phyloP scores from a whole-genome alignment of 768 basidiomycete genomes.

The Leccinum imitatum region DNA sequence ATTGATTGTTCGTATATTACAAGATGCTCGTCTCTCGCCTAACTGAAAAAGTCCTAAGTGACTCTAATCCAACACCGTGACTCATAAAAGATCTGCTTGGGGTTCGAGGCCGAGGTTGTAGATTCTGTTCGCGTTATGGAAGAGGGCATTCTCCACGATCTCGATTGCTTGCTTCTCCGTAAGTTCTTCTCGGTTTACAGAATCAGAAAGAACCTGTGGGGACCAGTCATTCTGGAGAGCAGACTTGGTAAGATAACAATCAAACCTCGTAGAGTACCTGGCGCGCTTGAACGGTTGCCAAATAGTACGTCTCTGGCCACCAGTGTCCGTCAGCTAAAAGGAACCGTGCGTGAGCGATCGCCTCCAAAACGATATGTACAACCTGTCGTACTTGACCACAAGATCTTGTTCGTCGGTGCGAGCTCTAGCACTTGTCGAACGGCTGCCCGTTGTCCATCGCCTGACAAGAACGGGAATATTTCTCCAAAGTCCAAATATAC shows the following conservation, averaged over 20 bases:
- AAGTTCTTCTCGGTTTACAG: conserved; percentile 48
- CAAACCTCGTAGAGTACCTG: conserved; percentile 57
- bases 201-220: conserved; percentile 55
- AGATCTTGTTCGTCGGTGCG: conserved; percentile 71
- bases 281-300: conserved; percentile 65
- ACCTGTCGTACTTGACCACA: conserved; percentile 69
- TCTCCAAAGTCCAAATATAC: conserved; percentile 82
- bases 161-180: conserved; percentile 52
- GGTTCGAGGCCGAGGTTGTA: conserved; percentile 56
- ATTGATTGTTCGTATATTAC: background rate
- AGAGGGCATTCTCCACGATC: conserved; percentile 57
- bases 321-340: conserved; percentile 31
- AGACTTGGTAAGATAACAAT: background rate
- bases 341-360: conserved; percentile 1
- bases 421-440: conserved; percentile 68
- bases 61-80: background rate
- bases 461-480: conserved; percentile 68
- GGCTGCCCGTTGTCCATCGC: conserved; percentile 57
- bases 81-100: conserved; percentile 10
- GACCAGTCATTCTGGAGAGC: conserved; percentile 47
- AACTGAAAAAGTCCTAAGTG: background rate
- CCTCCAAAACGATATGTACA: no score
- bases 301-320: conserved; percentile 79
- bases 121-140: conserved; percentile 63
- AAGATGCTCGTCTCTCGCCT: background rate